Evolutionary conservation across 1,284 basidiomycete genomes (phyloP).

Genomic region (Flammula alnicola): DNA sequence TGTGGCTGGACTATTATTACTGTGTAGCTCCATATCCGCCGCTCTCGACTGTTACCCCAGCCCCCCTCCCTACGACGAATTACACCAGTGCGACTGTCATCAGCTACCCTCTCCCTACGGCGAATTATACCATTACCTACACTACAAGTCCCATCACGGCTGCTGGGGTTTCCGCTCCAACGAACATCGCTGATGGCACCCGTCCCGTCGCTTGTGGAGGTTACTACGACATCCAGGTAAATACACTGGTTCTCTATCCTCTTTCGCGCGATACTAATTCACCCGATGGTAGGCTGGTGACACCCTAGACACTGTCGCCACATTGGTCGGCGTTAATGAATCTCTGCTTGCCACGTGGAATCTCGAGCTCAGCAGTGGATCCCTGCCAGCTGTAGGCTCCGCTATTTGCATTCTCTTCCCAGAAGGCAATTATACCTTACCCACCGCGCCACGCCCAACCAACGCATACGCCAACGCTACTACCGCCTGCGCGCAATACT

Average conservation of each 20-base stretch:
- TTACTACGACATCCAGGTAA: conserved; percentile 24
- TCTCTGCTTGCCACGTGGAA: conserved; percentile 10
- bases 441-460: conserved; percentile 5
- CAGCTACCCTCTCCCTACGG: conserved; percentile 21
- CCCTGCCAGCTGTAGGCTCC: conserved; percentile 12
- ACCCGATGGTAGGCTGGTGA: conserved; percentile 13
- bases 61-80: conserved; percentile 18
- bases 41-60: conserved; percentile 16
- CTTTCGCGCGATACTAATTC: not conserved
- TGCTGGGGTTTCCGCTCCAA: conserved; percentile 27
- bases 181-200: conserved; percentile 28
- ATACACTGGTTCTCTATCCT: not conserved
- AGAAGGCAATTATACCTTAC: conserved; percentile 13
- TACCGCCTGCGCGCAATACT: conserved; percentile 21
- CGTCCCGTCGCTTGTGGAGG: conserved; percentile 24
- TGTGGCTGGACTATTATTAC: conserved; percentile 25
- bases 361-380: conserved; percentile 10
- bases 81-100: conserved; percentile 17
- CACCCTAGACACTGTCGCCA: conserved; percentile 15
- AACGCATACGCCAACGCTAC: conserved; percentile 12
- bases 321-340: conserved; percentile 11
- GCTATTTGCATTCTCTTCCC: conserved; percentile 15
- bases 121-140: conserved; percentile 19
- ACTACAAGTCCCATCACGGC: conserved; percentile 18
- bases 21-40: conserved; percentile 29